phyloP scores from a whole-genome alignment of 768 basidiomycete genomes.

The Baorangia bicolor region DNA sequence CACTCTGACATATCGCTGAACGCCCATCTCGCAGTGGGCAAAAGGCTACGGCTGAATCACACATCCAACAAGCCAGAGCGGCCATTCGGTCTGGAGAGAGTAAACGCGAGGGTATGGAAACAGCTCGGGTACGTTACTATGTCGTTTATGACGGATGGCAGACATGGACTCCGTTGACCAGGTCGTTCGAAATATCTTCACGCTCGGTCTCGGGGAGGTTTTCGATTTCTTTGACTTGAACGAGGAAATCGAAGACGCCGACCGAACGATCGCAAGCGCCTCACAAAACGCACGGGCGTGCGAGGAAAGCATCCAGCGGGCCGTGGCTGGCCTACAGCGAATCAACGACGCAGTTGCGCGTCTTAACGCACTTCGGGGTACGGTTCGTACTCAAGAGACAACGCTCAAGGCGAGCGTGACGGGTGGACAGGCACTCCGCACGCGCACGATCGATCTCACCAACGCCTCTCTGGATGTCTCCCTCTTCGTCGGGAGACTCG shows the following conservation, averaged over 20 bases:
- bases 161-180: neutral
- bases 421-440: constrained; percentile 9
- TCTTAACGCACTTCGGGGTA: constrained; percentile 3
- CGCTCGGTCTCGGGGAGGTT: constrained; percentile 14
- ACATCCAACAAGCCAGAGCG: constrained; percentile 11
- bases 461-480: constrained; percentile 16
- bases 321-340: neutral
- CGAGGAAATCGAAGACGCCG: constrained; percentile 8
- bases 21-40: neutral
- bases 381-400: constrained; percentile 1
- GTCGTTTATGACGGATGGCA: neutral
- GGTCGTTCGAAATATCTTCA: constrained; percentile 14
- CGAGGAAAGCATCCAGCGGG: constrained; percentile 10
- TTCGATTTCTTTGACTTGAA: constrained; percentile 20
- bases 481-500: constrained; percentile 13
- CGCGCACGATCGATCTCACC: constrained; percentile 13
- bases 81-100: constrained; percentile 12
- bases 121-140: constrained; percentile 9
- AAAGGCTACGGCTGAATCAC: neutral
- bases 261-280: constrained; percentile 8
- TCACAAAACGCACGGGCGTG: neutral
- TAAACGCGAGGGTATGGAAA: constrained; percentile 12
- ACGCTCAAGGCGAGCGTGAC: constrained; percentile 7
- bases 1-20: neutral
- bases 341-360: constrained; percentile 1